Percentiles rank a stretch among this genome's conserved stretches.
phyloP scores from a whole-genome alignment of 192 early-diverging fungal genomes.

The Phlyctochytrium bullatum region DNA sequence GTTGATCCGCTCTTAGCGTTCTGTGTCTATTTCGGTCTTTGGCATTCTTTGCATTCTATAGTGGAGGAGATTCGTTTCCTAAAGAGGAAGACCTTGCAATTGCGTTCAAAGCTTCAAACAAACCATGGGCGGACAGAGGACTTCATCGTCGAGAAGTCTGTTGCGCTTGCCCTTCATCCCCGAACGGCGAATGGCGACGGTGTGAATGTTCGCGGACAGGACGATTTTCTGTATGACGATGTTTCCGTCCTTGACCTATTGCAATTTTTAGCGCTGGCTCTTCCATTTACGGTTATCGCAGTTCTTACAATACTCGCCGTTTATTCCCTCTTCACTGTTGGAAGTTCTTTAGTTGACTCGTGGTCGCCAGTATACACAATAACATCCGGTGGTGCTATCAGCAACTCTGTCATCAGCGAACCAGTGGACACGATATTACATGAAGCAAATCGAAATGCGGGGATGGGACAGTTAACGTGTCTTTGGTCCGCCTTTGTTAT shows the following conservation, averaged over 20 bases:
- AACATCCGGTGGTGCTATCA: neutral
- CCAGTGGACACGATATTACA: neutral
- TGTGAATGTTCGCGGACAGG: neutral
- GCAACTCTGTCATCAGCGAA: neutral
- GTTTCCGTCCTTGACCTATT: constrained; percentile 6
- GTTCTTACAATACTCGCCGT: constrained; percentile 16
- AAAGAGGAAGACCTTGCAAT: constrained; percentile 1
- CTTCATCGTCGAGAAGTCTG: neutral
- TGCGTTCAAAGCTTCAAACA: neutral
- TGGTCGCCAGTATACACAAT: neutral
- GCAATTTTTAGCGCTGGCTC: constrained; percentile 8
- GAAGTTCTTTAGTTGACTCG: neutral
- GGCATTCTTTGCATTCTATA: constrained; percentile 23
- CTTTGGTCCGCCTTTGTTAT: constrained; percentile 26
- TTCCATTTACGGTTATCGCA: constrained; percentile 20
- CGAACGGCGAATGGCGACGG: neutral
- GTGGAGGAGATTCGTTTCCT: constrained; percentile 23
- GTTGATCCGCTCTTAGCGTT: constrained; percentile 23
- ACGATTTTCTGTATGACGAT: neutral
- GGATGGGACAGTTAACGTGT: neutral
- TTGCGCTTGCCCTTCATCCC: neutral
- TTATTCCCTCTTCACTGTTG: constrained; percentile 2
- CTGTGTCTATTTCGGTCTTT: constrained; percentile 23
- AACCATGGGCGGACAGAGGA: neutral
- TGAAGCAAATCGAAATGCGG: neutral